phyloP scores from a whole-genome alignment of 2,329 filamentous ascomycete species.

The Biscogniauxia marginata region DNA sequence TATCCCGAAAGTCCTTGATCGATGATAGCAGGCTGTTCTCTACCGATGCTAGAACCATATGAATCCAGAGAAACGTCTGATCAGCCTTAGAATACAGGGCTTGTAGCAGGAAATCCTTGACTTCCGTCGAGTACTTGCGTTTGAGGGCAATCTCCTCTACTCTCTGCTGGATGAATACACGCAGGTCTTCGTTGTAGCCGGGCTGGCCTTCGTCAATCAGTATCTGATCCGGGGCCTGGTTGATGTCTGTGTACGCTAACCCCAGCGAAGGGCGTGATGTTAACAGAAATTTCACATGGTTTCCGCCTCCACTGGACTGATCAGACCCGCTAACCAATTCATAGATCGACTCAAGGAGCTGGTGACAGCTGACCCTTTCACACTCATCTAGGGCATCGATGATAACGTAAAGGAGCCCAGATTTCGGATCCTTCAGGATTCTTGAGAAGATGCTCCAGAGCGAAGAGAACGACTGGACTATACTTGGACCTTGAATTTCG shows the following conservation, averaged over 20 bases:
- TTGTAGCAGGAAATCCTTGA: constrained; percentile 28
- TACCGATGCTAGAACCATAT: constrained; percentile 35
- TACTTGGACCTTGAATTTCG: constrained; percentile 30
- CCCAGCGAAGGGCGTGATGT: constrained; percentile 31
- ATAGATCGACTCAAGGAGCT: constrained; percentile 27
- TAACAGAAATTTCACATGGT: constrained; percentile 34
- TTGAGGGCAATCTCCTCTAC: constrained; percentile 32
- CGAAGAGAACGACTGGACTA: constrained; percentile 34
- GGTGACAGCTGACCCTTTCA: constrained; percentile 26
- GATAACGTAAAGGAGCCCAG: constrained; percentile 31
- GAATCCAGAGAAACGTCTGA: constrained; percentile 39
- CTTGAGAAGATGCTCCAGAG: constrained; percentile 36
- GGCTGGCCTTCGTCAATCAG: constrained; percentile 21
- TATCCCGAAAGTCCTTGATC: constrained; percentile 26
- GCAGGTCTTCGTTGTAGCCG: constrained; percentile 31
- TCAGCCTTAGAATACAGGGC: constrained; percentile 33
- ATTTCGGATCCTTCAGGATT: constrained; percentile 30
- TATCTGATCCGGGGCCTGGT: constrained; percentile 9
- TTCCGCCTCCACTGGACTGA: constrained; percentile 9
- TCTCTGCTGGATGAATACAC: constrained; percentile 31
- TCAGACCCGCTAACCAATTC: constrained; percentile 16
- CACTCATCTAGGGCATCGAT: constrained; percentile 41
- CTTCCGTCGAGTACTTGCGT: constrained; percentile 23
- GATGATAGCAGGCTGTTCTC: constrained; percentile 29
- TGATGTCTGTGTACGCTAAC: background rate